A percentile compares a stretch with the other conserved stretches of the same genome.
phyloP scores from a whole-genome alignment of 306 rosid species.

The Quercus robur region DNA sequence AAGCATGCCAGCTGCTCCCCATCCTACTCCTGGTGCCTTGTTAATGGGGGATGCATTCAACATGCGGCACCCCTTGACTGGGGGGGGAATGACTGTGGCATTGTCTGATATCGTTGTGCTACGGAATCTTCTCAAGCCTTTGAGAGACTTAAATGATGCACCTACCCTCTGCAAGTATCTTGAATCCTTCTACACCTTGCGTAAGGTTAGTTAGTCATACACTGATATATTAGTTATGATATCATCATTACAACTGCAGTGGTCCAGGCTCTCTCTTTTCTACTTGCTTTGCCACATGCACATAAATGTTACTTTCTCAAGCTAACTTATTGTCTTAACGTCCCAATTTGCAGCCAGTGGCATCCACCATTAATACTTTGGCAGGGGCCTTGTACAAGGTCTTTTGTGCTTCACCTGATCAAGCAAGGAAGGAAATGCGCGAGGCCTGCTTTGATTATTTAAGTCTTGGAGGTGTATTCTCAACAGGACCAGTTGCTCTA shows the following conservation, averaged over 20 bases:
- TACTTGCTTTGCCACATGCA: background rate
- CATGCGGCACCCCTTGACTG: constrained; percentile 97
- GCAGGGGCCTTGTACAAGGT: constrained; percentile 98
- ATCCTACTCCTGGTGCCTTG: constrained; percentile 91
- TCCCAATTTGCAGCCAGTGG: constrained; percentile 72
- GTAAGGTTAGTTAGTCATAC: constrained; percentile 49
- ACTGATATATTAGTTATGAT: background rate
- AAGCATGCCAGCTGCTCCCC: constrained; percentile 96
- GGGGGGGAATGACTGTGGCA: constrained; percentile 98
- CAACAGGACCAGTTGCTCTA: constrained; percentile 76
- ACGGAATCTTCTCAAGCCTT: constrained; percentile 80
- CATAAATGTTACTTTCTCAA: background rate
- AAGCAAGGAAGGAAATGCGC: constrained; percentile 94
- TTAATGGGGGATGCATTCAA: constrained; percentile 97
- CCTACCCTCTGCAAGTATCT: constrained; percentile 79
- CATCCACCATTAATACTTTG: constrained; percentile 93
- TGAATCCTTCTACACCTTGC: constrained; percentile 82
- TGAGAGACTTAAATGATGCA: constrained; percentile 69
- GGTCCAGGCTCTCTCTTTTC: background rate
- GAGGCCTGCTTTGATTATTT: constrained; percentile 95
- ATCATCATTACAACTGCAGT: background rate
- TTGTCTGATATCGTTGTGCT: constrained; percentile 86
- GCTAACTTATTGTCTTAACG: background rate
- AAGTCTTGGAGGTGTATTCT: constrained; percentile 84
- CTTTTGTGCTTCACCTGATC: constrained; percentile 84